Evolutionary conservation across 1,284 basidiomycete genomes (phyloP).

Genomic region (Athelia psychrophila): DNA sequence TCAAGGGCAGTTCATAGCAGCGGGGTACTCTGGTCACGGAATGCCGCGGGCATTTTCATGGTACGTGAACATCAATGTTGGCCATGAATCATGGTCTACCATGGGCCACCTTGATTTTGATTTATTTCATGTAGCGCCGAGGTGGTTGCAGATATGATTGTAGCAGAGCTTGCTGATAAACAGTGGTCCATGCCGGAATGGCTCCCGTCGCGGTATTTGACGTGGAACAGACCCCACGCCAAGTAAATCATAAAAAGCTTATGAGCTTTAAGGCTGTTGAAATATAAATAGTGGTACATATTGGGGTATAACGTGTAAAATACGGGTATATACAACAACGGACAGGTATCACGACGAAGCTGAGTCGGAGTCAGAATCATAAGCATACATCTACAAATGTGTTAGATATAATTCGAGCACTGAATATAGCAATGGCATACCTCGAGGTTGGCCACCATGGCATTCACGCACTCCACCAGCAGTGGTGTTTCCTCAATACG

Average conservation of each 20-base stretch:
- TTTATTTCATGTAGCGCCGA: constrained; percentile 50
- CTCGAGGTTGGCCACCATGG: too few species aligned
- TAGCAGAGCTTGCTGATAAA: constrained; percentile 43
- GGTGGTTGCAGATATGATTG: constrained; percentile 62
- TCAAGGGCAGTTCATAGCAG: constrained; percentile 69
- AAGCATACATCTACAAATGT: too few species aligned
- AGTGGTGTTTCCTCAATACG: too few species aligned
- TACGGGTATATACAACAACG: too few species aligned
- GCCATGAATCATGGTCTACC: constrained; percentile 2
- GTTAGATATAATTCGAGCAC: too few species aligned
- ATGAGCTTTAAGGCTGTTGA: too few species aligned
- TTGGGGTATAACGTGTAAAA: too few species aligned
- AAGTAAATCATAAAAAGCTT: not conserved
- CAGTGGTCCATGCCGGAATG: constrained; percentile 55
- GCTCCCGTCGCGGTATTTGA: constrained; percentile 65
- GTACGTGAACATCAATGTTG: constrained; percentile 32
- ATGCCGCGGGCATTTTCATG: constrained; percentile 78
- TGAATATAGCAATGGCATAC: too few species aligned
- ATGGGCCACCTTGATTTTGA: constrained; percentile 2
- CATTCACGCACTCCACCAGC: too few species aligned
- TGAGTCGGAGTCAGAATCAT: too few species aligned
- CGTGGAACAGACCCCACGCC: constrained; percentile 23
- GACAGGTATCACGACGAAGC: too few species aligned
- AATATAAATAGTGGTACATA: too few species aligned
- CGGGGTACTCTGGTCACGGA: constrained; percentile 77